These are phyloP conservation scores for Pseudogymnoascus sp. DNA, from an alignment of 2,329 filamentous ascomycete species.

Conservation along the genomic window DNA sequence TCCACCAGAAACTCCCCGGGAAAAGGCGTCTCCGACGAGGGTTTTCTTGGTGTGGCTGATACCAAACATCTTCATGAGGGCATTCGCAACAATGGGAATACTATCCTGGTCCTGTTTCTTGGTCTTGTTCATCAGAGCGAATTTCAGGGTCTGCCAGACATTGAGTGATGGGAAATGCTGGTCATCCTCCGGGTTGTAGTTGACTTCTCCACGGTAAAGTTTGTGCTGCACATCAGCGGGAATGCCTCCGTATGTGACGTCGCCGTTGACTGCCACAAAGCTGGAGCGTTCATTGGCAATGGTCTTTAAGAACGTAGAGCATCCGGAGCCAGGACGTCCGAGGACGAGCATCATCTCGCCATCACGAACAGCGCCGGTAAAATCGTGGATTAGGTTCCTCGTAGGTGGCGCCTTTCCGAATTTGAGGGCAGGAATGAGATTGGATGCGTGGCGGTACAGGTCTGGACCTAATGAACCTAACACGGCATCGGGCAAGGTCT, in stretches of 20 bases:
- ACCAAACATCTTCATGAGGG: constrained; percentile 66
- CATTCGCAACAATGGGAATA: constrained; percentile 61
- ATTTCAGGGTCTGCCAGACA: constrained; percentile 70
- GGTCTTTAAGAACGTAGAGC: constrained; percentile 68
- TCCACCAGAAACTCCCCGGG: constrained; percentile 54
- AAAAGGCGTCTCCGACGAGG: constrained; percentile 49
- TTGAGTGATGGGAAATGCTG: constrained; percentile 65
- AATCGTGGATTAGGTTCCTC: constrained; percentile 51
- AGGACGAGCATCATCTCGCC: constrained; percentile 68
- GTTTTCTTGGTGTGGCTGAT: constrained; percentile 48
- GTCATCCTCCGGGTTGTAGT: constrained; percentile 72
- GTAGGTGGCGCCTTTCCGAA: constrained; percentile 19
- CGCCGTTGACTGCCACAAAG: constrained; percentile 59
- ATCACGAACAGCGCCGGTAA: constrained; percentile 57
- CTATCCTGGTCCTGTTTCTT: constrained; percentile 55
- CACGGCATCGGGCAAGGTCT: constrained; percentile 65
- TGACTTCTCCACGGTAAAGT: constrained; percentile 66
- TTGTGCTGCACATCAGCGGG: constrained; percentile 59
- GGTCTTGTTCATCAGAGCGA: constrained; percentile 68
- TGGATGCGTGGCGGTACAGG: constrained; percentile 53
- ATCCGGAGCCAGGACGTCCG: constrained; percentile 65
- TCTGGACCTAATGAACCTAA: constrained; percentile 75
- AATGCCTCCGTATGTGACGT: constrained; percentile 66
- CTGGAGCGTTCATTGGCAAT: constrained; percentile 61
- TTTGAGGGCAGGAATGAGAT: constrained; percentile 22